A percentile compares a stretch with the other conserved stretches of the same genome.
Conservation (phyloP, 2,329 filamentous ascomycete species). For the Beauveria scarabaeidicola region DNA sequence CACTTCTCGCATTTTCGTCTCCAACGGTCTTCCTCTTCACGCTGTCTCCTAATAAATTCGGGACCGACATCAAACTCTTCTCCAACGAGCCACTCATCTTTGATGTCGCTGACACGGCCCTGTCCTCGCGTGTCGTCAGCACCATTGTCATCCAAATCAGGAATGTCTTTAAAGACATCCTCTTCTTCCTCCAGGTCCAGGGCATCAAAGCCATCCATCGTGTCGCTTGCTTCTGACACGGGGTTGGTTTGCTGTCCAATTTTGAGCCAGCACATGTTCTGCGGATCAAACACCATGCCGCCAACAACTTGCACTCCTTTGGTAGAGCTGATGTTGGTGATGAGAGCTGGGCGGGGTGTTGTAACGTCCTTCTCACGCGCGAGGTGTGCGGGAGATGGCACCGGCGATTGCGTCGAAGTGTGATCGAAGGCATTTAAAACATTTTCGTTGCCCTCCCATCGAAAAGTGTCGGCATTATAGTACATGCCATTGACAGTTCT, state of each 20-base stretch:
- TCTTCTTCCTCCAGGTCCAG: slow-evolving; percentile 69
- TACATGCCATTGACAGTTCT: slow-evolving; percentile 93
- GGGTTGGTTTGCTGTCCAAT: slow-evolving; percentile 44
- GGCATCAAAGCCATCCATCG: slow-evolving; percentile 57
- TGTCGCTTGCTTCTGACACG: slow-evolving; percentile 43
- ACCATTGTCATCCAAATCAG: slow-evolving; percentile 69
- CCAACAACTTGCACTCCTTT: slow-evolving; percentile 89
- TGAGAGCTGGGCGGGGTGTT: slow-evolving; percentile 67
- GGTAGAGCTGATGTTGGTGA: slow-evolving; percentile 77
- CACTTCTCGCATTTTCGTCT: slow-evolving; percentile 79
- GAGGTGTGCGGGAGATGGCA: slow-evolving; percentile 29
- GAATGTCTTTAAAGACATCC: slow-evolving; percentile 90
- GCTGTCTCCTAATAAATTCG: slow-evolving; percentile 80
- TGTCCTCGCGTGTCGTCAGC: slow-evolving; percentile 40
- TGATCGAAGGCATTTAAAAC: slow-evolving; percentile 70
- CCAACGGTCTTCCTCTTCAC: slow-evolving; percentile 90
- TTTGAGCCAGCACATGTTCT: slow-evolving; percentile 97
- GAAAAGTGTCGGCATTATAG: slow-evolving; percentile 78
- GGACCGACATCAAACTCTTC: slow-evolving; percentile 98
- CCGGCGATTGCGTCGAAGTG: slow-evolving; percentile 41
- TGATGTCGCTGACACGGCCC: slow-evolving; percentile 50
- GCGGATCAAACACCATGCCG: slow-evolving; percentile 97
- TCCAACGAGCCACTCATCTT: slow-evolving; percentile 76
- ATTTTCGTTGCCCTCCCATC: slow-evolving; percentile 96
- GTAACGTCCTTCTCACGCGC: slow-evolving; percentile 48